Conservation (phyloP, 2,329 filamentous ascomycete genomes). For the Calycina marina region DNA sequence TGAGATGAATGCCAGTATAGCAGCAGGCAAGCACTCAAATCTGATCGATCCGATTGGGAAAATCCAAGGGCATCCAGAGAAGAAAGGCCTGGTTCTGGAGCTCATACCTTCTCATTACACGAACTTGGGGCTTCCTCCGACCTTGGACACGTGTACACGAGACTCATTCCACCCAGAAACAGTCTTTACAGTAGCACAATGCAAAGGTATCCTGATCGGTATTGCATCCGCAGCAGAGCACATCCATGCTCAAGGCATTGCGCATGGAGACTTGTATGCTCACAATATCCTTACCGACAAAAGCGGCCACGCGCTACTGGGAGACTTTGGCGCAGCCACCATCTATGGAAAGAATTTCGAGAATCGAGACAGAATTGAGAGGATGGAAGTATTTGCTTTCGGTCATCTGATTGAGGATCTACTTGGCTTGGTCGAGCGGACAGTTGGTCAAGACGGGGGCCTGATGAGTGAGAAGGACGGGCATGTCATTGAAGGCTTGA, state of each 20-base stretch:
- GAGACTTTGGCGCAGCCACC: conserved; percentile 33
- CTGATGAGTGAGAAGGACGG: conserved; percentile 17
- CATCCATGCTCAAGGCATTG: conserved; percentile 29
- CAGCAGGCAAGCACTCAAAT: conserved; percentile 30
- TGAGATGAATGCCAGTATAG: conserved; percentile 32
- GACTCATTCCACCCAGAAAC: conserved; percentile 26
- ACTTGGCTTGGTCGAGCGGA: conserved; percentile 22
- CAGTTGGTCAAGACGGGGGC: conserved; percentile 8
- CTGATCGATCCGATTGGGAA: conserved; percentile 31
- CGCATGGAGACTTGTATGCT: conserved; percentile 33
- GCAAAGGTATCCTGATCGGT: conserved; percentile 25
- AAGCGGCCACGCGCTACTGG: conserved; percentile 29
- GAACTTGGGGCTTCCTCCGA: conserved; percentile 30
- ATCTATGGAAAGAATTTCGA: conserved; percentile 24
- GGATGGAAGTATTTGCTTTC: conserved; percentile 32
- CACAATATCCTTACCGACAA: conserved; percentile 31
- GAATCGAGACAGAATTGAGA: conserved; percentile 24
- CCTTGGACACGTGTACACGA: conserved; percentile 30
- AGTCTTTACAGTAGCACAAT: conserved; percentile 19
- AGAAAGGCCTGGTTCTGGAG: conserved; percentile 30
- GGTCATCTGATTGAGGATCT: conserved; percentile 32
- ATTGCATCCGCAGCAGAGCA: conserved; percentile 29
- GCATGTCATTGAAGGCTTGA: conserved; percentile 15
- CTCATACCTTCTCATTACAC: conserved; percentile 30
- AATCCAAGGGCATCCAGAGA: conserved; percentile 27